A percentile compares a stretch with the other conserved stretches of the same genome.
phyloP scores from a whole-genome alignment of 2,329 filamentous ascomycete genomes.

The Neonectria hederae region DNA sequence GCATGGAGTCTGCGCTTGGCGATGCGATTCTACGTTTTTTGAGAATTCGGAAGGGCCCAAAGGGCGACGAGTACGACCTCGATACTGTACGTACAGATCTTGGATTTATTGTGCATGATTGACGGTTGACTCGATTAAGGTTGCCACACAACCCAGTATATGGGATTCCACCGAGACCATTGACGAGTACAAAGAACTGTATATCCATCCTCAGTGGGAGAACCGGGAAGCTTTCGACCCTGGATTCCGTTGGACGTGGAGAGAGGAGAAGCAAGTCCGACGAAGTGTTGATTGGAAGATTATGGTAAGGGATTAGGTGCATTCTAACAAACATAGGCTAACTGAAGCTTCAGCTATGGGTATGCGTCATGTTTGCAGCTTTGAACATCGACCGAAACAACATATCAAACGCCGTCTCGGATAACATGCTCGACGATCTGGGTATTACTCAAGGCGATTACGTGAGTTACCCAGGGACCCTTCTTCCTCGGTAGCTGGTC shows the following conservation, averaged over 20 bases:
- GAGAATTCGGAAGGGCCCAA: constrained; percentile 46
- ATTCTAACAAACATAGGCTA: background rate
- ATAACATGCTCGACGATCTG: constrained; percentile 57
- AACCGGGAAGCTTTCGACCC: constrained; percentile 48
- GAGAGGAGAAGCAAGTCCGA: constrained; percentile 47
- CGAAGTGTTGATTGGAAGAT: constrained; percentile 51
- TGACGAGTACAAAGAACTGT: constrained; percentile 47
- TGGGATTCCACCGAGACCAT: constrained; percentile 48
- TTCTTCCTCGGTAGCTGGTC: background rate
- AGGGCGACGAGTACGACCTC: constrained; percentile 39
- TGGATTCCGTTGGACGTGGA: constrained; percentile 48
- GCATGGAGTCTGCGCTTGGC: constrained; percentile 46
- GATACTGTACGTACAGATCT: constrained; percentile 15
- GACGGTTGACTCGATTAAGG: constrained; percentile 36
- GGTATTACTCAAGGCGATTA: constrained; percentile 52
- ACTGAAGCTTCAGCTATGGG: constrained; percentile 40
- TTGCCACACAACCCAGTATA: constrained; percentile 50
- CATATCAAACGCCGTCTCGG: constrained; percentile 56
- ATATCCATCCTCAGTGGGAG: constrained; percentile 50
- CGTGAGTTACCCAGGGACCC: background rate
- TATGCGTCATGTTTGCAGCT: constrained; percentile 51
- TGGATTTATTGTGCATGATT: background rate
- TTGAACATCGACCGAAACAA: constrained; percentile 61
- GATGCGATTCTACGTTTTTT: constrained; percentile 47
- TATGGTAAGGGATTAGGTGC: constrained; percentile 40